Percentiles rank a stretch among this genome's conserved stretches.
phyloP scores from a whole-genome alignment of 2,329 filamentous ascomycete genomes.

The Cladosporium sp. region DNA sequence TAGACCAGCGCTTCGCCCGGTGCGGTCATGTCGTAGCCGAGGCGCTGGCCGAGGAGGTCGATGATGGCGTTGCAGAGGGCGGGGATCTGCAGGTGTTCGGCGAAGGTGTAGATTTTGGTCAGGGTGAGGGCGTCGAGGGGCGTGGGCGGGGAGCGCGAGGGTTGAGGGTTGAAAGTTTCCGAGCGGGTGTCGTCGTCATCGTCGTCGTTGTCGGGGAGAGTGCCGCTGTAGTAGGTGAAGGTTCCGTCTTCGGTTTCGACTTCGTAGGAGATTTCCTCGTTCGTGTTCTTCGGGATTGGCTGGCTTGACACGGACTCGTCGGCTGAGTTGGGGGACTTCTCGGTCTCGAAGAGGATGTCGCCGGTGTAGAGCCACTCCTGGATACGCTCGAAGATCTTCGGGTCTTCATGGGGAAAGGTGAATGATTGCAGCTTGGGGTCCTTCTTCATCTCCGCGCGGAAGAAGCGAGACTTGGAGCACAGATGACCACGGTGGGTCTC shows the following conservation, averaged over 20 bases:
- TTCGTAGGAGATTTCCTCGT: neutral
- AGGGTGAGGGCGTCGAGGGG: neutral
- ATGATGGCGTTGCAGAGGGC: neutral
- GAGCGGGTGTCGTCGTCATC: neutral
- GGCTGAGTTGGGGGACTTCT: neutral
- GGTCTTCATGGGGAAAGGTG: neutral
- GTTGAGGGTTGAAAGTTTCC: neutral
- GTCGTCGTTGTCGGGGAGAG: neutral
- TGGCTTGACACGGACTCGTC: neutral
- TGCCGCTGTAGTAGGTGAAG: neutral
- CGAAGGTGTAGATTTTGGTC: slow-evolving; percentile 1
- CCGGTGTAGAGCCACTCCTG: neutral
- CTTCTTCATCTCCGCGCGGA: neutral
- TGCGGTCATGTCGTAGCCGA: neutral
- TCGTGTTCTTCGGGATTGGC: neutral
- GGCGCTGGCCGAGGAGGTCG: neutral
- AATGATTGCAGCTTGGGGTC: neutral
- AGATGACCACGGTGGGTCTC: neutral
- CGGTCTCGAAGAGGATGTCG: neutral
- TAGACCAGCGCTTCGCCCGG: neutral
- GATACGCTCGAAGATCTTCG: neutral
- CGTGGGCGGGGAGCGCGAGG: neutral
- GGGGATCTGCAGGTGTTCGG: neutral
- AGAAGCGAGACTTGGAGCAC: neutral
- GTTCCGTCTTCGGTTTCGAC: neutral